Conservation (phyloP, 805 yeast species). For the Starmerella riodocensis region DNA sequence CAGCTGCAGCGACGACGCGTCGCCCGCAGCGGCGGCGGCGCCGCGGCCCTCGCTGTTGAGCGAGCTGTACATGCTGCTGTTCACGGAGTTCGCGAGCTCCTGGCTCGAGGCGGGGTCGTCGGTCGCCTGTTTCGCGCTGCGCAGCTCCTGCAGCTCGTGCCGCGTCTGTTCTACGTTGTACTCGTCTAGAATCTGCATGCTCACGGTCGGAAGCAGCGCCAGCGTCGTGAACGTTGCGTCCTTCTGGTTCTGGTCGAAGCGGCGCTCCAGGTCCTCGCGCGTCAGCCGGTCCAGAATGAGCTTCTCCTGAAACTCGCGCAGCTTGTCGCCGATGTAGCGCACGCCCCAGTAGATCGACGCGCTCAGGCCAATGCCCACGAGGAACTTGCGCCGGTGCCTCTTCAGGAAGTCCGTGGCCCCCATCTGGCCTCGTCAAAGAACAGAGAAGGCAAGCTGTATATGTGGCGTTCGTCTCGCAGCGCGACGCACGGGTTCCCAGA, state of each 20-base stretch:
- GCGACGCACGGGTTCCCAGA: too few relatives aligned
- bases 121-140: conserved; percentile 22
- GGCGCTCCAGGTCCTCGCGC: conserved; percentile 55
- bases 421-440: too few relatives aligned
- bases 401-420: conserved; percentile 29
- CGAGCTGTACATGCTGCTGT: neutral
- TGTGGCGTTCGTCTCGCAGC: too few relatives aligned
- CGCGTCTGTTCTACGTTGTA: conserved; percentile 66
- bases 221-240: conserved; percentile 76
- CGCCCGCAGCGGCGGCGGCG: too few relatives aligned
- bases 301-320: conserved; percentile 39
- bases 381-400: conserved; percentile 35
- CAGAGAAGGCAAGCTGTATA: too few relatives aligned
- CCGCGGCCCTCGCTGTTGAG: too few relatives aligned
- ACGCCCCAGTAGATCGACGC: conserved; percentile 35
- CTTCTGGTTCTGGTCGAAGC: conserved; percentile 83
- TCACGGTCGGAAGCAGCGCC: conserved; percentile 66
- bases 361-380: conserved; percentile 34
- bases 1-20: too few relatives aligned
- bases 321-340: conserved; percentile 34
- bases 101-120: conserved; percentile 1
- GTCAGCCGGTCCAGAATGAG: conserved; percentile 46
- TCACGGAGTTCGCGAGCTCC: conserved; percentile 1
- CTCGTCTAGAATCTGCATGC: conserved; percentile 46
- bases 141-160: conserved; percentile 49